Evolutionary conservation across 2,329 filamentous ascomycete species (phyloP), one percentile per base, ranked within the genome.

Genomic region (Alternaria panax): DNA sequence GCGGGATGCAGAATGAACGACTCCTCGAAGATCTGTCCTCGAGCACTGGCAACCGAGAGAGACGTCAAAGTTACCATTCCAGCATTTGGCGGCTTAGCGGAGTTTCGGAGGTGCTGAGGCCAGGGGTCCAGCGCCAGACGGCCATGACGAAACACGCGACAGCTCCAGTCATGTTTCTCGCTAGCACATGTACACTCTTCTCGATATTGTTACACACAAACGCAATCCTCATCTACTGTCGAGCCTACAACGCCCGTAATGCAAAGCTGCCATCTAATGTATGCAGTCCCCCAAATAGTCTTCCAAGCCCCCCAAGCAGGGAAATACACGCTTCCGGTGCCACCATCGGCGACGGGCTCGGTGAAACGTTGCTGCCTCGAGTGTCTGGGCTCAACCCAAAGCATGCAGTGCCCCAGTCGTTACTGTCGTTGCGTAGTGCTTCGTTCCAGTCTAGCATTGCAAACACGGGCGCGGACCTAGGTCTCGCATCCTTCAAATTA

Each of bases 211-310:
- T 64, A 70, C 63, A 69, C 58, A 59, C 45, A 41, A 53, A 42
- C 50, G 24, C 32, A 55, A 34, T 42, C 62, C 63, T 57, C 51
- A 56, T 62, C 57, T 54, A 65, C 63, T 66, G 40, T 54, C 38
- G 54, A 64, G 59, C 63, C 60, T 40, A 64, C 42, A 66, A 75
- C 68, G 72, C 70, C 67, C 53, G 50, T 65, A 46, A 77, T 76
- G 72, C 73, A 71, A 54, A 69, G 40, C 52, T 61, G 40, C 54
- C 59, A 68, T 73, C 72, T 72, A 72, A 62, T 75, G 71, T 75
- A 71, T 76, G 73, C 67, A 73, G 59, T 32, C 62, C 57, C 46
- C 45, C 59, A 54, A 60, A 41, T 51, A 25, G 16, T 65, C 43
- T 58, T 46, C 57, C 57, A 66, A 69, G 67, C 68, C 66, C 56